Conservation (phyloP, 345 rosid genomes). For the Rhodomyrtus tomentosa region DNA sequence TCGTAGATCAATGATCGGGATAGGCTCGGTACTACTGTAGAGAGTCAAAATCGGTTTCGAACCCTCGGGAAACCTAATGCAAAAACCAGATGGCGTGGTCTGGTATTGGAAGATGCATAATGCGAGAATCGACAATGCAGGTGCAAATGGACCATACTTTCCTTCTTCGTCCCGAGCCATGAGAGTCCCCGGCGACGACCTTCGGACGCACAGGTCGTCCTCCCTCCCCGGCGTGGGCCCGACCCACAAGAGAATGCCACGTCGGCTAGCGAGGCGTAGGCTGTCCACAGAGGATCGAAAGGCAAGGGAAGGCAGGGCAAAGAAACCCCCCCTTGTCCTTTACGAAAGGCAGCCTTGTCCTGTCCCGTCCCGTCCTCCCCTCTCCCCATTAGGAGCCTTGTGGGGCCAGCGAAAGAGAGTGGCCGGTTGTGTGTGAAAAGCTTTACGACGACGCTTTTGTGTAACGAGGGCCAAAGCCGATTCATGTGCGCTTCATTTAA, state of each 20-base stretch:
- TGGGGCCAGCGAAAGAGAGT: not conserved
- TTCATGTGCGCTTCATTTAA: not conserved
- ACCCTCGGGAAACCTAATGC: not conserved
- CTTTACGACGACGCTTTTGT: not conserved
- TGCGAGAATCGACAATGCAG: not conserved
- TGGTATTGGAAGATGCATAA: not conserved
- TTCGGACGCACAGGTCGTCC: not conserved
- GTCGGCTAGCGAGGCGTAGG: not conserved
- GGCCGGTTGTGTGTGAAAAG: not conserved
- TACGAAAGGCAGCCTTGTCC: not conserved
- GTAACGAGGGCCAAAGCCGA: not conserved
- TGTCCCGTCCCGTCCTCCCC: not conserved
- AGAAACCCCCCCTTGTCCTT: not conserved
- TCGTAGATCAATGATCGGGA: not conserved
- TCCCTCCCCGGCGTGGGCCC: not conserved
- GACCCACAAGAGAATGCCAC: not conserved
- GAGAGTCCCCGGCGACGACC: too few relatives aligned
- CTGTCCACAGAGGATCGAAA: too few relatives aligned
- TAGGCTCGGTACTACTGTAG: not conserved
- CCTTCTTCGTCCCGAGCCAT: too few relatives aligned
- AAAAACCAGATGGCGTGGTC: not conserved
- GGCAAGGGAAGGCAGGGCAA: too few relatives aligned
- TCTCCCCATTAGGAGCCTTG: not conserved
- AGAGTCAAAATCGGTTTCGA: not conserved
- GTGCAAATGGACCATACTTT: too few relatives aligned